phyloP scores from a whole-genome alignment of 352 stramenopile genomes.

The Pythium oligandrum region DNA sequence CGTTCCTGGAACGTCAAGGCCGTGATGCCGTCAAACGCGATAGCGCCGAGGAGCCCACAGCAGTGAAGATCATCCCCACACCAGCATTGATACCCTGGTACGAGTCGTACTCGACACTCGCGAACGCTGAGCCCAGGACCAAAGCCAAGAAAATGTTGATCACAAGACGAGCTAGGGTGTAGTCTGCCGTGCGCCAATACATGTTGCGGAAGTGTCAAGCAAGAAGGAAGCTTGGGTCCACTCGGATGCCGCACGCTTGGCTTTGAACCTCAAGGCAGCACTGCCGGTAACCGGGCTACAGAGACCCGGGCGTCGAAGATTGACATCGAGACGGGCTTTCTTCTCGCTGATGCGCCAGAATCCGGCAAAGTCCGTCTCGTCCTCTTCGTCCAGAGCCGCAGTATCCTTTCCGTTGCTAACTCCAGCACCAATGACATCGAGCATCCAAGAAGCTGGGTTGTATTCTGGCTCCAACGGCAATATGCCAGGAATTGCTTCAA shows the following conservation, averaged over 20 bases:
- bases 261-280: background rate
- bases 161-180: slow-evolving; percentile 1
- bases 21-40: slow-evolving; percentile 47
- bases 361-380: no score
- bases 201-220: background rate
- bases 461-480: background rate
- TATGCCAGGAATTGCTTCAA: background rate
- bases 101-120: background rate
- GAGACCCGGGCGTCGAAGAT: background rate
- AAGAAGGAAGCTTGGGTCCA: background rate
- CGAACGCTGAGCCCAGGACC: background rate
- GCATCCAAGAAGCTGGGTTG: background rate
- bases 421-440: background rate
- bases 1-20: slow-evolving; percentile 60
- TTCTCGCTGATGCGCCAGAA: background rate
- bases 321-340: background rate
- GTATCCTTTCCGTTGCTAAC: no score
- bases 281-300: background rate
- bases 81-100: slow-evolving; percentile 17
- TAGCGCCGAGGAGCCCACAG: slow-evolving; percentile 50
- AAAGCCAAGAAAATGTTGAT: slow-evolving; percentile 1
- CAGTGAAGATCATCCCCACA: slow-evolving; percentile 59
- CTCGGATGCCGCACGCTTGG: background rate
- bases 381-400: no score
- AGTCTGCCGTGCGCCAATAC: slow-evolving; percentile 4